Percentiles rank a stretch among this genome's conserved stretches.
Conservation (phyloP, 2,329 filamentous ascomycete species). For the Xylaria polymorpha region DNA sequence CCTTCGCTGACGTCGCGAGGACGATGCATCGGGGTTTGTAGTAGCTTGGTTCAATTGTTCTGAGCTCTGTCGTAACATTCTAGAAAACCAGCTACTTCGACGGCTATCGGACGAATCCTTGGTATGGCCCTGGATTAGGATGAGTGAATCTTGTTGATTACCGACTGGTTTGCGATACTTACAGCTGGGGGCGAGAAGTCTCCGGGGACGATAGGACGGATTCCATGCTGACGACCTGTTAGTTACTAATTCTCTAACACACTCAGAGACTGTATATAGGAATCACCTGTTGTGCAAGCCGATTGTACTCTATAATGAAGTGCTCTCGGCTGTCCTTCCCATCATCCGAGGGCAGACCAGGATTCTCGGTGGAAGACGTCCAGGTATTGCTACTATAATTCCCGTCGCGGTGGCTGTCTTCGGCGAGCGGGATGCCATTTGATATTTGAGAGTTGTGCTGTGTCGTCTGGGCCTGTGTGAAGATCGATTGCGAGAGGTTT, state of each 20-base stretch:
- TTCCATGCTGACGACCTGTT: slow-evolving; percentile 61
- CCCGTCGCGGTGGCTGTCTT: slow-evolving; percentile 38
- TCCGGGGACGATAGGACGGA: slow-evolving; percentile 53
- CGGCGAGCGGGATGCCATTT: slow-evolving; percentile 35
- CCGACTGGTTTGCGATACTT: slow-evolving; percentile 29
- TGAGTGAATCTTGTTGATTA: slow-evolving; percentile 8
- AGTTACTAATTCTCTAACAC: background rate
- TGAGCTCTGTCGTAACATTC: slow-evolving; percentile 52
- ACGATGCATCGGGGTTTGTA: slow-evolving; percentile 44
- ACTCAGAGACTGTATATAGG: background rate
- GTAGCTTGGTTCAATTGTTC: slow-evolving; percentile 44
- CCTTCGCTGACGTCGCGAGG: slow-evolving; percentile 61
- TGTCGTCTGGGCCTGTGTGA: slow-evolving; percentile 37
- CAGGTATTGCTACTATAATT: slow-evolving; percentile 65
- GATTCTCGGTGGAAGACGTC: slow-evolving; percentile 66
- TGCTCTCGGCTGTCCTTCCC: slow-evolving; percentile 60
- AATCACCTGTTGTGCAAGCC: slow-evolving; percentile 66
- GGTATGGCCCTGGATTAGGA: background rate
- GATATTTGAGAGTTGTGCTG: slow-evolving; percentile 34
- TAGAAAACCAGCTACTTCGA: slow-evolving; percentile 54
- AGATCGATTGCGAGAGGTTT: slow-evolving; percentile 37
- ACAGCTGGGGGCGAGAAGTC: slow-evolving; percentile 45
- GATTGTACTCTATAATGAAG: slow-evolving; percentile 70
- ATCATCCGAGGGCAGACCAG: slow-evolving; percentile 59
- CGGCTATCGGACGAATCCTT: slow-evolving; percentile 37